Evolutionary conservation across 2,329 filamentous ascomycete species (phyloP), one percentile per base, ranked within the genome.

Genomic region (Pezicula neosporulosa): DNA sequence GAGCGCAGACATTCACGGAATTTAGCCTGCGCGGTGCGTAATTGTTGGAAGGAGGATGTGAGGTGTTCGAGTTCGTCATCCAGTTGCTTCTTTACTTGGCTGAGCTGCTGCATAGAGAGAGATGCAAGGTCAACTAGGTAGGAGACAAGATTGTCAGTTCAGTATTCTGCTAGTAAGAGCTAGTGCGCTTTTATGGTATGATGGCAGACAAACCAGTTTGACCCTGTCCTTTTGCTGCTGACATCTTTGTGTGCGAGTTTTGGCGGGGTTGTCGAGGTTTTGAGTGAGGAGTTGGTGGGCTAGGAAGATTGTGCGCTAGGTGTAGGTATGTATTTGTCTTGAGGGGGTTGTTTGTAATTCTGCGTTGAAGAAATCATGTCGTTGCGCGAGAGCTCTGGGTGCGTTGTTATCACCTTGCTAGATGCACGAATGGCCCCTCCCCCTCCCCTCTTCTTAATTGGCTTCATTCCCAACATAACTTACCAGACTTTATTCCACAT

Each of bases 11-110:
- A 99, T 66, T 97, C 93, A 50, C 83, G 82, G 75, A 99, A 99
- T 69, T 95, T 96, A 49, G 83, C 80, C 69, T 97, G 94, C 2
- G 94, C 94, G 48, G 86, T 86, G 58, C 92, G 89, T 2, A 99
- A 83, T 68, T 96, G 94, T 47, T 87, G 80, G 74, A 96, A 96
- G 9, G 94, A 97, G 51, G 77, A 82, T 2, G 90, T 95, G 60
- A 99, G 83, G 75, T 97, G 93, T 68, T 96, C 90, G 59, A 99
- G 86, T 73, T 99, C 94, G 65, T 94, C 87, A 70, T 96, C 93
- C 60, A 99, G 86, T 70, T 97, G 93, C 70, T 94, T 91, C 78
- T 99, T 97, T 61, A 99, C 86, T 63, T 90, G 85, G 60, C 84
- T 86, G 60, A 99, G 87, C 73, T 97, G 93, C 60, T 90, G 89